These are phyloP conservation scores for Spergularia azorica DNA, from an alignment of 179 eudicot genomes.

Conservation along the genomic window DNA sequence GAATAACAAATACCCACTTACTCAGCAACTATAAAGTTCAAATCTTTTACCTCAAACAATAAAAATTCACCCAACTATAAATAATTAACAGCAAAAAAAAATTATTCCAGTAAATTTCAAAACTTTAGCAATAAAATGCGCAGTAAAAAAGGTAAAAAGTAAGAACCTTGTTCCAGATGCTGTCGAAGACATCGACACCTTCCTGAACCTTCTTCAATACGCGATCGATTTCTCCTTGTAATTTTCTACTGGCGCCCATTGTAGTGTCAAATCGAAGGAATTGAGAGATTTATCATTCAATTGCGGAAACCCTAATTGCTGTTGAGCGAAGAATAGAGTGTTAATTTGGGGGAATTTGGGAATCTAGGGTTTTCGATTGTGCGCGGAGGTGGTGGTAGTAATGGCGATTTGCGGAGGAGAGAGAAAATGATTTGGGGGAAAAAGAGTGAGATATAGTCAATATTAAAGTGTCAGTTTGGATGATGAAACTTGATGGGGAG, in stretches of 20 bases:
- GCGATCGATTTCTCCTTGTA: constrained; percentile 96
- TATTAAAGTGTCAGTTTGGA: not conserved
- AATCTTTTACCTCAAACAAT: not conserved
- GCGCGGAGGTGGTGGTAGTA: not conserved
- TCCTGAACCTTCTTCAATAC: constrained; percentile 94
- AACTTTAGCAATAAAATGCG: not conserved
- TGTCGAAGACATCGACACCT: constrained; percentile 92
- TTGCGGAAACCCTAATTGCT: not conserved
- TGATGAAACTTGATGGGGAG: not conserved
- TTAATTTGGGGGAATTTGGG: not conserved
- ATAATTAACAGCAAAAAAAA: not conserved
- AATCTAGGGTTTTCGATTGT: constrained; percentile 1
- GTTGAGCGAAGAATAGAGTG: not conserved
- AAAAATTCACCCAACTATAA: not conserved
- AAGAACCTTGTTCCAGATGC: constrained; percentile 92
- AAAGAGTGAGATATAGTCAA: too few species aligned
- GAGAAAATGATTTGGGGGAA: not conserved
- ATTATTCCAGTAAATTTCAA: not conserved
- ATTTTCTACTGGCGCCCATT: constrained; percentile 97
- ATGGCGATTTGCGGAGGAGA: constrained; percentile 2
- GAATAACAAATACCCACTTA: constrained; percentile 1
- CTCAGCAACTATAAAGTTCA: not conserved
- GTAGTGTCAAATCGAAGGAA: constrained; percentile 13
- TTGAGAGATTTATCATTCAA: constrained; percentile 25
- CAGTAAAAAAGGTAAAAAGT: not conserved